Evolutionary conservation across 2,329 filamentous ascomycete genomes (phyloP).

Genomic region (Trichoderma oligosporum): DNA sequence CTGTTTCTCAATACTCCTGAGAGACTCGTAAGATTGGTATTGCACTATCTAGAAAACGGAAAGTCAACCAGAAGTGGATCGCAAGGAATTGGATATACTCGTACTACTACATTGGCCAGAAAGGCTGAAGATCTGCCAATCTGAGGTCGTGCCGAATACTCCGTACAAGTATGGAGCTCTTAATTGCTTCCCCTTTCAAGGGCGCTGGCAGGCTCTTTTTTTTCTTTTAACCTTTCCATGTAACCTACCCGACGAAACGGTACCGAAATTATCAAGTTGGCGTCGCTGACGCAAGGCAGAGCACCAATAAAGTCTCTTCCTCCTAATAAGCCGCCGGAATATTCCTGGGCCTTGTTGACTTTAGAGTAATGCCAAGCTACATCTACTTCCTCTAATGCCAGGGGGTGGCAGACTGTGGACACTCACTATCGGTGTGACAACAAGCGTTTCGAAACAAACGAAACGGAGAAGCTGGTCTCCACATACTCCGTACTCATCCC

Average conservation of each 20-base stretch:
- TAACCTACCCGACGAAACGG: slow-evolving; percentile 1
- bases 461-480: not conserved
- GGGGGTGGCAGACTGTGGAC: not conserved
- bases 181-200: slow-evolving; percentile 1
- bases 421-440: slow-evolving; percentile 8
- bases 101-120: not conserved
- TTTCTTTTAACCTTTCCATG: not conserved
- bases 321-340: slow-evolving; percentile 9
- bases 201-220: not conserved
- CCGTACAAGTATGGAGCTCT: not conserved
- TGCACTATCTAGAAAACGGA: not conserved
- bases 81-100: not conserved
- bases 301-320: not conserved
- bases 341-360: not conserved
- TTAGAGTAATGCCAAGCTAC: not conserved
- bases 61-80: not conserved
- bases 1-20: not conserved
- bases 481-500: not conserved
- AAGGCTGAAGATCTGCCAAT: slow-evolving; percentile 3
- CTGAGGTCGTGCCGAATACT: not conserved
- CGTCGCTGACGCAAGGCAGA: not conserved
- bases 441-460: slow-evolving; percentile 13
- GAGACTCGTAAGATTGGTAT: not conserved
- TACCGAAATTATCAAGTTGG: slow-evolving; percentile 8
- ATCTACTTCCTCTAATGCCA: not conserved